phyloP scores from a whole-genome alignment of 176 grass and related monocot genomes.

The Carex pumila region DNA sequence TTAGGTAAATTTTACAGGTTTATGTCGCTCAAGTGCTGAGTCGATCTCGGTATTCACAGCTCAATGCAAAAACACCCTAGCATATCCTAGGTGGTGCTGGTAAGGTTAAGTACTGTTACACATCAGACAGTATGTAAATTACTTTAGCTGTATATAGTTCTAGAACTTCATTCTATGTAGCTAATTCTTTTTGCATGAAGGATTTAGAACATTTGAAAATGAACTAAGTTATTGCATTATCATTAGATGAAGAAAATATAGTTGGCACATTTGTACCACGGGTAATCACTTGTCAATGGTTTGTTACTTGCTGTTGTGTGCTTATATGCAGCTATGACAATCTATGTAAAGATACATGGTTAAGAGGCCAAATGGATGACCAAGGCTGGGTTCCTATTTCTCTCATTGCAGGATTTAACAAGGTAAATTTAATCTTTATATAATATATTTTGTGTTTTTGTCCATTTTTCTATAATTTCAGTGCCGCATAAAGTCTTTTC shows the following conservation, averaged over 20 bases:
- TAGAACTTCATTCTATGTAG: background rate
- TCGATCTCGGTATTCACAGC: background rate
- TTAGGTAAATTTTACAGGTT: background rate
- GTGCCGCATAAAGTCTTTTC: background rate
- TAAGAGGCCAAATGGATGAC: conserved; percentile 76
- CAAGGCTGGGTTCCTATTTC: conserved; percentile 81
- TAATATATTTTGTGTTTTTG: background rate
- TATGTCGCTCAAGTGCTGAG: background rate
- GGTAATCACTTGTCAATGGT: conserved; percentile 16
- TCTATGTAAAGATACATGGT: conserved; percentile 71
- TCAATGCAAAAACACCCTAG: background rate
- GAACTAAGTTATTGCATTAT: background rate
- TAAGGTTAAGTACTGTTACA: background rate
- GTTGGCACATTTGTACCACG: background rate
- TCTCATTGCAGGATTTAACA: conserved; percentile 84
- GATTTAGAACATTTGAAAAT: background rate
- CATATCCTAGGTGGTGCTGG: background rate
- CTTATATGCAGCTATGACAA: conserved; percentile 63
- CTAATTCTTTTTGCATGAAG: background rate
- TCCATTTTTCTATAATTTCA: background rate
- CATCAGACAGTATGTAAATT: background rate
- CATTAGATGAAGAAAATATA: background rate
- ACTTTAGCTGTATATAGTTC: background rate
- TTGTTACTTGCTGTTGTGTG: conserved; percentile 13
- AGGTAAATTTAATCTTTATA: conserved; percentile 38